Evolutionary conservation across 192 early-diverging fungal genomes (phyloP).

Genomic region (Coemansia sp.): DNA sequence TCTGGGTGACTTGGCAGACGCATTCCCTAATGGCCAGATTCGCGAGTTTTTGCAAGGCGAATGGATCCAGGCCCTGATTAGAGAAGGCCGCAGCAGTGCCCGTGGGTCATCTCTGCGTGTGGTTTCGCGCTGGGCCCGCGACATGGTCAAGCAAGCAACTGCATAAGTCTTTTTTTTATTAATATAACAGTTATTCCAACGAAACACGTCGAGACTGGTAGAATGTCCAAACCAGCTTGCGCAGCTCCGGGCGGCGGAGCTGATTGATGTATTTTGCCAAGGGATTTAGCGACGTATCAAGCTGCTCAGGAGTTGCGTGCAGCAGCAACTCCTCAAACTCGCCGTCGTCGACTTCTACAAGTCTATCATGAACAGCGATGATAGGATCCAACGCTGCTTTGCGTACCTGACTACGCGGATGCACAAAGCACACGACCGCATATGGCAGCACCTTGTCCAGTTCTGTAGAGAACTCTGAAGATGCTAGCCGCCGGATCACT

Average conservation of each 20-base stretch:
- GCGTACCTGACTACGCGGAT: conserved; percentile 52
- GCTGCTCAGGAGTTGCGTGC: conserved; percentile 19
- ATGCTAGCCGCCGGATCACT: conserved; percentile 25
- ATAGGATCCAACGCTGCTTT: conserved; percentile 47
- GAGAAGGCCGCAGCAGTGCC: conserved; percentile 67
- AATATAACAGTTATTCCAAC: not conserved
- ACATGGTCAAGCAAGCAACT: conserved; percentile 52
- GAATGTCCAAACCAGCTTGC: conserved; percentile 37
- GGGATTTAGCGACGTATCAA: conserved; percentile 26
- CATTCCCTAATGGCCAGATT: conserved; percentile 75
- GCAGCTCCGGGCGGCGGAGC: conserved; percentile 41
- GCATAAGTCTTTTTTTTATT: conserved; percentile 13
- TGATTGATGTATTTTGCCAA: conserved; percentile 34
- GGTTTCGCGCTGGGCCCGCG: conserved; percentile 49
- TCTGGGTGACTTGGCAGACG: conserved; percentile 91
- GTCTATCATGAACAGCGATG: conserved; percentile 28
- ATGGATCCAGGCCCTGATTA: conserved; percentile 77
- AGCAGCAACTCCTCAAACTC: conserved; percentile 43
- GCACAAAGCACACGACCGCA: conserved; percentile 30
- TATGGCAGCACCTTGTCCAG: conserved; percentile 45
- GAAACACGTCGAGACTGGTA: conserved; percentile 12
- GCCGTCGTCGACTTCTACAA: conserved; percentile 16
- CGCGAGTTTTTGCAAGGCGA: conserved; percentile 62
- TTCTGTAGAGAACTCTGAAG: conserved; percentile 26
- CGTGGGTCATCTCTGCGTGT: conserved; percentile 41